Percentiles rank a stretch among this genome's conserved stretches.
Conservation (phyloP, 2,329 filamentous ascomycete genomes). For the Sarocladium strictum region DNA sequence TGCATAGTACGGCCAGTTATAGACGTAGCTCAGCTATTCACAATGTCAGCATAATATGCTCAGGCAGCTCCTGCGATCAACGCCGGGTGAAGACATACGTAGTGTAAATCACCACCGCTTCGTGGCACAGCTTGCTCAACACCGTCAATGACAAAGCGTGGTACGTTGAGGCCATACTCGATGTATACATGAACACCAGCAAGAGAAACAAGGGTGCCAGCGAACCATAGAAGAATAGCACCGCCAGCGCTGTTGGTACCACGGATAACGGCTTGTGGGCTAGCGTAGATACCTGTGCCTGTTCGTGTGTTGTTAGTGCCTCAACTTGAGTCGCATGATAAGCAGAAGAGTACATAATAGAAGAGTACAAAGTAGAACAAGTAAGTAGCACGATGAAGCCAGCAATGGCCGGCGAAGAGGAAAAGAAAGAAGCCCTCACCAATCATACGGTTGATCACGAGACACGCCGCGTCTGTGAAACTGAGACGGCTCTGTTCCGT, state of each 20-base stretch:
- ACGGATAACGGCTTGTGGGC: conserved; percentile 25
- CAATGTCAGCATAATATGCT: too few relatives aligned
- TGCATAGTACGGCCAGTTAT: conserved; percentile 28
- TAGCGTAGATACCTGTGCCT: conserved; percentile 33
- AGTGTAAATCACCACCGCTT: conserved; percentile 42
- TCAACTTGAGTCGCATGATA: background rate
- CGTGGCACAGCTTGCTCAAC: conserved; percentile 35
- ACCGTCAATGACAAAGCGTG: conserved; percentile 32
- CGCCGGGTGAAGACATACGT: too few relatives aligned
- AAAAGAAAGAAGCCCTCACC: conserved; percentile 20
- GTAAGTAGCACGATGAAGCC: too few relatives aligned
- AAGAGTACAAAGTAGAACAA: background rate
- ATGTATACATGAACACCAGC: conserved; percentile 32
- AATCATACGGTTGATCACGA: conserved; percentile 31
- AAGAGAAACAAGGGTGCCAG: conserved; percentile 31
- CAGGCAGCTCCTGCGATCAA: too few relatives aligned
- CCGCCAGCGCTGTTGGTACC: conserved; percentile 26
- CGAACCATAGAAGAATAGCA: conserved; percentile 34
- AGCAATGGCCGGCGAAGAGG: background rate
- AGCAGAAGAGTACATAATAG: background rate
- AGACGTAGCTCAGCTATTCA: conserved; percentile 36
- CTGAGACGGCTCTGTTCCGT: conserved; percentile 28
- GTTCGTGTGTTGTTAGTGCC: conserved; percentile 12
- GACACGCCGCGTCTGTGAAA: conserved; percentile 29
- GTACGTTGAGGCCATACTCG: conserved; percentile 41